phyloP scores from a whole-genome alignment of 129 eudicot species.

The Lactuca sativa region DNA sequence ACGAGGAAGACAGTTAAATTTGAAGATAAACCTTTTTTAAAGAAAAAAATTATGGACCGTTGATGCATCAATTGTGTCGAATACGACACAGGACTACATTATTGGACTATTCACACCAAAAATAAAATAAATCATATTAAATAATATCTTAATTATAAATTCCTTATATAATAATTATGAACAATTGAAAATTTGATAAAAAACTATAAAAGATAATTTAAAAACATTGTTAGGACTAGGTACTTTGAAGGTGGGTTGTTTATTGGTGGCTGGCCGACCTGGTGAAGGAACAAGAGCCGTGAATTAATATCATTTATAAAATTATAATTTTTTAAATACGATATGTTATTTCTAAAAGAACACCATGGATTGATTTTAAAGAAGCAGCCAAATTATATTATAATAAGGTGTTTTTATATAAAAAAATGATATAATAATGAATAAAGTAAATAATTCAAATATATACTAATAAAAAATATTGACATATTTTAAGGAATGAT shows the following conservation, averaged over 20 bases:
- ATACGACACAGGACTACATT: not conserved
- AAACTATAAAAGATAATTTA: not conserved
- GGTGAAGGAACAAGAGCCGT: conserved; percentile 18
- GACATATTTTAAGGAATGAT: too few relatives aligned
- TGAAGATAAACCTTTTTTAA: conserved; percentile 13
- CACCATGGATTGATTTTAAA: too few relatives aligned
- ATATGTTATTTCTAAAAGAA: too few relatives aligned
- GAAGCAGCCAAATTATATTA: too few relatives aligned
- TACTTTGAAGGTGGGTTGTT: not conserved
- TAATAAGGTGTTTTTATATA: too few relatives aligned
- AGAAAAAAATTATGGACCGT: conserved; percentile 15
- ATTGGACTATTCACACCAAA: not conserved
- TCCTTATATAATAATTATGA: not conserved
- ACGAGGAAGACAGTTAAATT: conserved; percentile 5
- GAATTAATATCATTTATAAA: not conserved
- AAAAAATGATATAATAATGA: too few relatives aligned
- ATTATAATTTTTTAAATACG: too few relatives aligned
- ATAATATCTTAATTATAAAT: too few relatives aligned
- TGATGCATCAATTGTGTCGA: not conserved
- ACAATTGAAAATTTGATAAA: not conserved
- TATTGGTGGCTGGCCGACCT: conserved; percentile 4
- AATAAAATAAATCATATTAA: not conserved
- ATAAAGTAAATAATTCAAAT: too few relatives aligned
- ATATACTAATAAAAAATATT: too few relatives aligned
- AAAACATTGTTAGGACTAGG: not conserved